Evolutionary conservation across 2,329 filamentous ascomycete genomes (phyloP).

Genomic region (Neonectria coccinea): DNA sequence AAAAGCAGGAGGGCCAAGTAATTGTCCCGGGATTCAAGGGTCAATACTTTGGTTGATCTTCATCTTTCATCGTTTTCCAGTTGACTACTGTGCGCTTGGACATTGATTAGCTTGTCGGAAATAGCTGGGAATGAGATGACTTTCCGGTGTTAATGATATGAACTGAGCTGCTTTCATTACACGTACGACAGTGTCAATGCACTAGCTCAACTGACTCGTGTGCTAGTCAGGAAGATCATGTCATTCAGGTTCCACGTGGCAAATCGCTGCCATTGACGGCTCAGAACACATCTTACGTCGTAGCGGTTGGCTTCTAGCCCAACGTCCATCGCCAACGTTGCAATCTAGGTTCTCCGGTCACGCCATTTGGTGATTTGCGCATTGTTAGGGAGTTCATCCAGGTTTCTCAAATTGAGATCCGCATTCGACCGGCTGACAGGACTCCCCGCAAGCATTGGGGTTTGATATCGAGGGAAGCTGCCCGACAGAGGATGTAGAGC

Average conservation of each 20-base stretch:
- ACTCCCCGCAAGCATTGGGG: neutral
- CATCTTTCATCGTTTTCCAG: too few relatives aligned
- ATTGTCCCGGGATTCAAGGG: constrained; percentile 52
- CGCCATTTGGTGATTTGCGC: neutral
- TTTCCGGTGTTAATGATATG: neutral
- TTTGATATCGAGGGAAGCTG: neutral
- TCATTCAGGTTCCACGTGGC: neutral
- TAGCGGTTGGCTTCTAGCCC: neutral
- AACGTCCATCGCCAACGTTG: neutral
- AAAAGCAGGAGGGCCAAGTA: constrained; percentile 46
- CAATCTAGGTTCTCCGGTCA: neutral
- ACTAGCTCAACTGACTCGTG: neutral
- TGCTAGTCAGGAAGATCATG: neutral
- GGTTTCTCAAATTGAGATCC: neutral
- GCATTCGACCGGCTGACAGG: neutral
- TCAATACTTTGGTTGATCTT: constrained; percentile 29
- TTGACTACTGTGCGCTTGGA: neutral
- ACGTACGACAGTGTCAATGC: neutral
- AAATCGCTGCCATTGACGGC: neutral
- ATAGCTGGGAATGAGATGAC: neutral
- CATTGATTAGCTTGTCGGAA: neutral
- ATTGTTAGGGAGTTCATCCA: neutral
- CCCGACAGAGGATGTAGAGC: neutral
- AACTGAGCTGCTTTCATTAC: neutral
- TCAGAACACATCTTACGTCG: neutral